phyloP scores from a whole-genome alignment of 1,284 basidiomycete genomes.

The Puccinia coronata region DNA sequence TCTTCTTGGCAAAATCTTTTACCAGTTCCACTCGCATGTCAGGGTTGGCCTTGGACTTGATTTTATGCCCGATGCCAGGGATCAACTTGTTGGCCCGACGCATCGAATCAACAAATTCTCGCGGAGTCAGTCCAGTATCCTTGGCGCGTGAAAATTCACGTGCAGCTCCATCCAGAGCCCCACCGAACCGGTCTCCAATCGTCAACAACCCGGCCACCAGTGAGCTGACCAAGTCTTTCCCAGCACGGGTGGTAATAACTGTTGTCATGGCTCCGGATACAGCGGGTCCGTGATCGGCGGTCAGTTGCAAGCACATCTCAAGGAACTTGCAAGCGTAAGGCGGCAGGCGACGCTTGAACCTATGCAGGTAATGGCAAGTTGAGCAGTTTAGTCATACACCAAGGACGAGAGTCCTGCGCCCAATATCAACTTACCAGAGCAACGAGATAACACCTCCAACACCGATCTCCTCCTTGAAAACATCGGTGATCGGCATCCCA shows the following conservation, averaged over 20 bases:
- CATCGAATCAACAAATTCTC: conserved; percentile 96
- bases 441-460: conserved; percentile 94
- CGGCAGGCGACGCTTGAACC: conserved; percentile 63
- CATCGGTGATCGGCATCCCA: conserved; percentile 98
- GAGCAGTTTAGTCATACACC: not conserved
- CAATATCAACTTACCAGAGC: conserved; percentile 89
- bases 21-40: conserved; percentile 91
- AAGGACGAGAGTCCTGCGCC: not conserved
- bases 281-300: conserved; percentile 96
- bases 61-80: conserved; percentile 99
- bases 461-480: conserved; percentile 96
- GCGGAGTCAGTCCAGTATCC: conserved; percentile 86
- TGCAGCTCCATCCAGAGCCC: conserved; percentile 96
- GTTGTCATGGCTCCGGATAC: conserved; percentile 94
- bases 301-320: conserved; percentile 99
- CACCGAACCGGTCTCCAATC: conserved; percentile 97
- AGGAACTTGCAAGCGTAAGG: conserved; percentile 90
- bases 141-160: conserved; percentile 89
- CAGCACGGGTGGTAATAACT: conserved; percentile 96
- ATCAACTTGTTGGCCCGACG: conserved; percentile 96
- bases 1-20: too few species aligned
- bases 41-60: conserved; percentile 92
- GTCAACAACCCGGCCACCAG: conserved; percentile 94
- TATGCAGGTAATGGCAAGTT: conserved; percentile 50
- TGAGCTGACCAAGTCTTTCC: conserved; percentile 97